A percentile compares a stretch with the other conserved stretches of the same genome.
These are phyloP conservation scores for Pseudomassariella vexata DNA, from an alignment of 2,329 filamentous ascomycete species.

Conservation along the genomic window DNA sequence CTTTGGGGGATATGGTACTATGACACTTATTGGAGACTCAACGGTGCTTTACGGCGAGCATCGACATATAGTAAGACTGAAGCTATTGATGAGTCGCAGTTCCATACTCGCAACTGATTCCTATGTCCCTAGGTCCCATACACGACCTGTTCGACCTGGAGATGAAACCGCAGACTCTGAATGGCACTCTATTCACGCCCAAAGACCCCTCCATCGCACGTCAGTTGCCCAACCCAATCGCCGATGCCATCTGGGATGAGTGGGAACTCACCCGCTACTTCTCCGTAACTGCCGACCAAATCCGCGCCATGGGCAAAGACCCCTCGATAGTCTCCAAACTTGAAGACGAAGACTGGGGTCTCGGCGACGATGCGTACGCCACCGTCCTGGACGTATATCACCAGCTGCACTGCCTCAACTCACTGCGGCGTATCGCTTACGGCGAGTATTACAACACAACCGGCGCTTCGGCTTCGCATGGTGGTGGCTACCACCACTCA, in stretches of 20 bases:
- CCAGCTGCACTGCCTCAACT: slow-evolving; percentile 15
- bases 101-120: too few species aligned
- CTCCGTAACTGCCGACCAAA: slow-evolving; percentile 9
- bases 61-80: slow-evolving; percentile 4
- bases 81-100: too few species aligned
- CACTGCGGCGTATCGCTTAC: slow-evolving; percentile 17
- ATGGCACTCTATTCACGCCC: slow-evolving; percentile 7
- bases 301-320: slow-evolving; percentile 25
- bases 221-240: slow-evolving; percentile 6
- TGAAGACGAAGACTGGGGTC: slow-evolving; percentile 22
- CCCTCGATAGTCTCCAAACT: slow-evolving; percentile 18
- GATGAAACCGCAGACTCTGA: slow-evolving; percentile 2
- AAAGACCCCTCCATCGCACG: slow-evolving; percentile 6
- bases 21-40: neutral
- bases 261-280: slow-evolving; percentile 7
- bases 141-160: slow-evolving; percentile 6
- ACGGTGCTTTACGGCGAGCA: neutral
- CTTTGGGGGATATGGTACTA: slow-evolving; percentile 3
- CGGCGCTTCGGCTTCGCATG: too few species aligned
- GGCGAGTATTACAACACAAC: slow-evolving; percentile 17
- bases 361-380: slow-evolving; percentile 26
- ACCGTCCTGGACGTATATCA: slow-evolving; percentile 16
- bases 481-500: too few species aligned
- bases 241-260: slow-evolving; percentile 7
- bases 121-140: slow-evolving; percentile 8